Base-by-base conservation (phyloP, 345 rosid species). In the Syzygium grande region DNA sequence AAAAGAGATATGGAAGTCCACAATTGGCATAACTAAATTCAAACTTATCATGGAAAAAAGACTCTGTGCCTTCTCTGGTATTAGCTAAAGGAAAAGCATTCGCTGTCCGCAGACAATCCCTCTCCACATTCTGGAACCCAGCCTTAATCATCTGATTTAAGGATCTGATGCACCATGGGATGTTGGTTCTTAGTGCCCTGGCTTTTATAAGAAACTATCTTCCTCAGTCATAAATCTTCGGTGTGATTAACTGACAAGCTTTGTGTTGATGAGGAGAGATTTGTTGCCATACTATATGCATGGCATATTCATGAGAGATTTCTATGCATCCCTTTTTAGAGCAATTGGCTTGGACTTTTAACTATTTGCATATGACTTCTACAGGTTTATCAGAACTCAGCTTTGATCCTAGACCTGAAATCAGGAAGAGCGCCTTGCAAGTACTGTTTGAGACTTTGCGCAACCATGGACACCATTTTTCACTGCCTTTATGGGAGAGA, bases 321-420 rank as follows among this genome's bases (percentile, higher is more conserved):
- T 34, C 43, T 30, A 9, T 73, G 38, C 46, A 34, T 65, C 43
- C 49, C 80, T 73, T 34, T 73, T 34, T 73, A 34, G 79, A 30
- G 21, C 79, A 73, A 73, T 73, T 73, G 80, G 79, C 25, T 9
- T 34, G 80, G 43, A 73, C 49, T 88, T 85, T 89, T 34, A 73
- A 49, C 46, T 34, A 73, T 73, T 68, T 34, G 80, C 80, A 73
- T 68, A 8, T 73, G 80, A 22, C 41, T 65, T 87, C 38, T 91
- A 88, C 98, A 98, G 99, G 99, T 91, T 93, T 98, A 85, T 96
- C 99, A 46, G 99, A 98, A 91, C 99, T 98, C 88, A 98, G 99
- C 93, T 96, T 98, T 90, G 99, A 98, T 90, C 98, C 98, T 85
- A 93, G 99, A 92, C 97, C 99, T 87, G 99, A 98, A 88, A 96